These are phyloP conservation scores for Peronospora destructor DNA, from an alignment of 352 stramenopile species.

Conservation along the genomic window DNA sequence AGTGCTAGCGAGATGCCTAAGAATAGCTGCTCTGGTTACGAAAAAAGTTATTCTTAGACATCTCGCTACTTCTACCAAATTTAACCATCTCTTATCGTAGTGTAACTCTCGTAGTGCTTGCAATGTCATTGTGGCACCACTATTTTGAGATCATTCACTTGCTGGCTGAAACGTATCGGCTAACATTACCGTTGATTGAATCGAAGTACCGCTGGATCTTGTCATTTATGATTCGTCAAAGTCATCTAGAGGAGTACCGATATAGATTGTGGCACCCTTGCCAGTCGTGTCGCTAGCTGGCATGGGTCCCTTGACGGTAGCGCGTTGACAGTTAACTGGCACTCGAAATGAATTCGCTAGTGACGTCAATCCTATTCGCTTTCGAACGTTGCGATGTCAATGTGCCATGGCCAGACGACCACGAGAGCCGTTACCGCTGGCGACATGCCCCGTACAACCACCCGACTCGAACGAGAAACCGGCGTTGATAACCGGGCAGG, in stretches of 20 bases:
- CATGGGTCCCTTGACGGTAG: too few species aligned
- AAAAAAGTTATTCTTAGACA: constrained; percentile 2
- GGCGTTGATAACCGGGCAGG: too few species aligned
- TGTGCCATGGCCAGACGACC: too few species aligned
- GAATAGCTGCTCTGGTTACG: too few species aligned
- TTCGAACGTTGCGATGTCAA: too few species aligned
- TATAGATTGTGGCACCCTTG: constrained; percentile 10
- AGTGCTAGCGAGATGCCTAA: not conserved
- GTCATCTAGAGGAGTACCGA: constrained; percentile 1
- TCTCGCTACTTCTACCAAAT: constrained; percentile 4
- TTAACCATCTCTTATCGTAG: constrained; percentile 2
- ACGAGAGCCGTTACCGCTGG: too few species aligned
- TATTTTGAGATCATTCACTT: constrained; percentile 13
- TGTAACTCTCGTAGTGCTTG: constrained; percentile 9
- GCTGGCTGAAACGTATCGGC: not conserved
- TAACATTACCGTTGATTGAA: constrained; percentile 4
- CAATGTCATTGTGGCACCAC: not conserved
- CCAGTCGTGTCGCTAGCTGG: too few species aligned
- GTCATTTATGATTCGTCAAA: not conserved
- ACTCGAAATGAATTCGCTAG: too few species aligned
- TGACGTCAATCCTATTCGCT: too few species aligned
- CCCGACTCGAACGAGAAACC: too few species aligned
- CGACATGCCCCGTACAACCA: too few species aligned
- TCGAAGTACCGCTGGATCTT: constrained; percentile 11
- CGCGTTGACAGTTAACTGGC: too few species aligned